A percentile compares a stretch with the other conserved stretches of the same genome.
phyloP scores from a whole-genome alignment of 768 basidiomycete genomes.

The Xerocomellus dryophilus region DNA sequence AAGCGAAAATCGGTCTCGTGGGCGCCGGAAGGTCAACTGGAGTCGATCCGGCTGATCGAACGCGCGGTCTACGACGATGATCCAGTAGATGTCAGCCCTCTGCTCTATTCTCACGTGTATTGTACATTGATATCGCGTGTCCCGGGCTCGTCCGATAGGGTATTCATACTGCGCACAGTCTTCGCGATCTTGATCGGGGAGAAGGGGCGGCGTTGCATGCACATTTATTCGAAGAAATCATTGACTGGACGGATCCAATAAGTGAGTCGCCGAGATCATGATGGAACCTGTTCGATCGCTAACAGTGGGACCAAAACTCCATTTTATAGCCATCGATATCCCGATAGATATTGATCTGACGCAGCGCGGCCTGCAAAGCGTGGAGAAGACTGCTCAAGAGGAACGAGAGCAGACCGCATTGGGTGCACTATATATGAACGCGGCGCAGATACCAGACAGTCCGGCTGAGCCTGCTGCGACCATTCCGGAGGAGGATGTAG shows the following conservation, averaged over 20 bases:
- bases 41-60: constrained; percentile 76
- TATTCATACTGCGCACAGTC: constrained; percentile 62
- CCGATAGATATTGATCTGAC: constrained; percentile 52
- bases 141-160: constrained; percentile 53
- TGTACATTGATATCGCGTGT: constrained; percentile 51
- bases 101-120: constrained; percentile 42
- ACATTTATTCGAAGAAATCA: constrained; percentile 78
- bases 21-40: constrained; percentile 71
- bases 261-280: constrained; percentile 49
- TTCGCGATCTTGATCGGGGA: constrained; percentile 83
- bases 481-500: constrained; percentile 67
- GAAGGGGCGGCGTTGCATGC: constrained; percentile 84
- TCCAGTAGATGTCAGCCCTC: constrained; percentile 74
- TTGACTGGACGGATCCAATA: constrained; percentile 82
- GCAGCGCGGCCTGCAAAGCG: constrained; percentile 62
- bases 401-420: constrained; percentile 76
- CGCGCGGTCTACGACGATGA: constrained; percentile 88
- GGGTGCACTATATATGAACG: constrained; percentile 68
- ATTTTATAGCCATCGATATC: constrained; percentile 55
- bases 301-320: constrained; percentile 9
- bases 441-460: constrained; percentile 71
- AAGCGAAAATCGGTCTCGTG: constrained; percentile 79
- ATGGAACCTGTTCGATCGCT: constrained; percentile 20
- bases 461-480: constrained; percentile 64
- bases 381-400: constrained; percentile 69